These are phyloP conservation scores for Apiospora saccharicola DNA, from an alignment of 2,329 filamentous ascomycete genomes.

Conservation along the genomic window DNA sequence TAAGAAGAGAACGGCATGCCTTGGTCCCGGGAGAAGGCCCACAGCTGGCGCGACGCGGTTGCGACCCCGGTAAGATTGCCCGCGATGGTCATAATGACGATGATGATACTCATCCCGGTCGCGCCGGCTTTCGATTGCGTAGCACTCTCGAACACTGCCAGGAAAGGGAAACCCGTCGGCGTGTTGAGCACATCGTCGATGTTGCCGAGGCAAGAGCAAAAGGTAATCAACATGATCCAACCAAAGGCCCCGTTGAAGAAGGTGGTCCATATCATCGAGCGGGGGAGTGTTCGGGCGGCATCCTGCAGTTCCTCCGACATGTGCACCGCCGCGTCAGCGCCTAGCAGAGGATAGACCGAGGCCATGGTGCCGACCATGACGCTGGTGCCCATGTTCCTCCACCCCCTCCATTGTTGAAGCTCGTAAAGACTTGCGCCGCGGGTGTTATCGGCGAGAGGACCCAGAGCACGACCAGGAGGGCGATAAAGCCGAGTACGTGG, in stretches of 20 bases:
- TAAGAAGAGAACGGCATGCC: conserved; percentile 43
- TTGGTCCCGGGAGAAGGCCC: conserved; percentile 46
- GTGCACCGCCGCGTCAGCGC: conserved; percentile 45
- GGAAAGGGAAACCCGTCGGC: conserved; percentile 39
- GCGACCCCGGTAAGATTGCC: conserved; percentile 39
- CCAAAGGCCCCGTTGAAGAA: conserved; percentile 33
- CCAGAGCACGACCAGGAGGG: conserved; percentile 48
- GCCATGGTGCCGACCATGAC: conserved; percentile 55
- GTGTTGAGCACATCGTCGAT: conserved; percentile 21
- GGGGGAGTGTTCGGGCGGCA: conserved; percentile 44
- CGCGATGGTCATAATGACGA: conserved; percentile 37
- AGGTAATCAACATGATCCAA: conserved; percentile 36
- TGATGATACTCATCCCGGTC: conserved; percentile 38
- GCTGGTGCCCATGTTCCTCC: conserved; percentile 52
- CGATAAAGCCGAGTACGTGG: conserved; percentile 53
- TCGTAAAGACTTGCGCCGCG: conserved; percentile 53
- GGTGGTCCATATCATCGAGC: conserved; percentile 44
- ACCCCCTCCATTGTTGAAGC: conserved; percentile 56
- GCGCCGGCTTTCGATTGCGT: conserved; percentile 33
- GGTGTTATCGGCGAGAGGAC: conserved; percentile 42
- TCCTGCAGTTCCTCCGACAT: conserved; percentile 50
- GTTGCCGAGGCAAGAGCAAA: conserved; percentile 34
- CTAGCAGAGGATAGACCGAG: conserved; percentile 47
- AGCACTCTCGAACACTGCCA: conserved; percentile 40
- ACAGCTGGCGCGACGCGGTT: conserved; percentile 41